Evolutionary conservation across 2,329 filamentous ascomycete genomes (phyloP).

Genomic region (Clonostachys solani): DNA sequence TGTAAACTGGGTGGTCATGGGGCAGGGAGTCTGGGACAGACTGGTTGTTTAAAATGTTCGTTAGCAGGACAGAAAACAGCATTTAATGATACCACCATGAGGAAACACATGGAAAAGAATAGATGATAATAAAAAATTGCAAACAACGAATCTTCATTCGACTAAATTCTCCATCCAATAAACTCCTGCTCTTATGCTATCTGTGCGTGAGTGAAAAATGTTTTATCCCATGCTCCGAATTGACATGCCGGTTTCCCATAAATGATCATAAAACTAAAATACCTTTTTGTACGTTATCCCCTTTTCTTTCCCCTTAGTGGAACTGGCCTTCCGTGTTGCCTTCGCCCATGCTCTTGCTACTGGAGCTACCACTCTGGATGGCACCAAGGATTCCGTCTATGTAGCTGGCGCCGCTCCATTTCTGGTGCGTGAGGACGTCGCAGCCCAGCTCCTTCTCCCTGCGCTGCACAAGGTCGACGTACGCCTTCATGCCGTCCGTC

Average conservation of each 20-base stretch:
- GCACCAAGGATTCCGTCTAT: constrained; percentile 87
- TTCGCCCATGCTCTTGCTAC: constrained; percentile 90
- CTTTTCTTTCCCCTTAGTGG: constrained; percentile 15
- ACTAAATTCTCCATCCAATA: too few relatives aligned
- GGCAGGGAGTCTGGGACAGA: not conserved
- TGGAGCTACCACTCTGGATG: constrained; percentile 86
- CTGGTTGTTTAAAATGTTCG: not conserved
- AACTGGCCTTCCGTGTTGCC: constrained; percentile 84
- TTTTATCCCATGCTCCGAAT: too few relatives aligned
- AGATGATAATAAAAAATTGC: too few relatives aligned
- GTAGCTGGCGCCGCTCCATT: constrained; percentile 67
- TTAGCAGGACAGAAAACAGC: too few relatives aligned
- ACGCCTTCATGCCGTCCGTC: constrained; percentile 91
- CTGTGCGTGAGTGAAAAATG: too few relatives aligned
- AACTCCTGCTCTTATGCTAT: too few relatives aligned
- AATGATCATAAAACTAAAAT: not conserved
- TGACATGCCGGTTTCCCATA: too few relatives aligned
- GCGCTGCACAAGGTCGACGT: constrained; percentile 88
- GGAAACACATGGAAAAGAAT: too few relatives aligned
- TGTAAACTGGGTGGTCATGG: constrained; percentile 10
- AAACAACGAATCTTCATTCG: too few relatives aligned
- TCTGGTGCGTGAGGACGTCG: constrained; percentile 93
- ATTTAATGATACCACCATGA: too few relatives aligned
- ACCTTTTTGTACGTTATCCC: constrained; percentile 12
- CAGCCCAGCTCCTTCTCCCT: constrained; percentile 87